These are phyloP conservation scores for Bimuria novae-zelandiae DNA, from an alignment of 2,329 filamentous ascomycete species.

Conservation along the genomic window DNA sequence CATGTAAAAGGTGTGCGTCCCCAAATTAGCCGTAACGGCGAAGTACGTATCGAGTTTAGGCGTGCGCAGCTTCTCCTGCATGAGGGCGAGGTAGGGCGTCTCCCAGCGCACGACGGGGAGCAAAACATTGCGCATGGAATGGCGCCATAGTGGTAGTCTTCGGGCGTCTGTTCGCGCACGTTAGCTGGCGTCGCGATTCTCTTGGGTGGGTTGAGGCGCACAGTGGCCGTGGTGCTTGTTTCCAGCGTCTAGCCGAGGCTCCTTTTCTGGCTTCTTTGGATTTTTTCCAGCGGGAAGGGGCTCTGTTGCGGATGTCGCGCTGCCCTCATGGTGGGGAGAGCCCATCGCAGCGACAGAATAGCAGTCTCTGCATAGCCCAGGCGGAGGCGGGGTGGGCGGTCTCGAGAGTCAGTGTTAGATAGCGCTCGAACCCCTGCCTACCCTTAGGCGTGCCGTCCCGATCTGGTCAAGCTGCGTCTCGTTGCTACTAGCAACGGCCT, in stretches of 20 bases:
- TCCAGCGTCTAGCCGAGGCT: conserved; percentile 66
- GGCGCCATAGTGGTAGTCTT: conserved; percentile 86
- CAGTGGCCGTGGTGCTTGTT: conserved; percentile 73
- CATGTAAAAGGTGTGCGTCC: conserved; percentile 98
- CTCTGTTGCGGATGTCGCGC: background rate
- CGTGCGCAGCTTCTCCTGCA: conserved; percentile 80
- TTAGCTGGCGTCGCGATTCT: conserved; percentile 21
- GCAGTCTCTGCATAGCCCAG: conserved; percentile 21
- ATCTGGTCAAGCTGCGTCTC: too few relatives aligned
- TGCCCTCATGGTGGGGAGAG: conserved; percentile 18
- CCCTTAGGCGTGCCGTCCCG: background rate
- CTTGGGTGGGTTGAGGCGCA: conserved; percentile 21
- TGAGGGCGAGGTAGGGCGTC: conserved; percentile 87
- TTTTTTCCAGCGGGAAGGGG: background rate
- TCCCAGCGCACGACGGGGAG: conserved; percentile 92
- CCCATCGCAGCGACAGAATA: conserved; percentile 31
- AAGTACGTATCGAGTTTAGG: conserved; percentile 94
- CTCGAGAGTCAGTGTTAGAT: background rate
- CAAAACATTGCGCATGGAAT: conserved; percentile 76
- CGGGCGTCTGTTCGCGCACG: conserved; percentile 67
- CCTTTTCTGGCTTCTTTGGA: conserved; percentile 13
- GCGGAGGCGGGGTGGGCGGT: background rate
- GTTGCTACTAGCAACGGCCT: conserved; percentile 9
- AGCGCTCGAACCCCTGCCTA: background rate
- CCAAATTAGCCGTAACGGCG: conserved; percentile 95